Conservation (phyloP, 75 land plant genomes). For the Selaginella tamariscina region DNA sequence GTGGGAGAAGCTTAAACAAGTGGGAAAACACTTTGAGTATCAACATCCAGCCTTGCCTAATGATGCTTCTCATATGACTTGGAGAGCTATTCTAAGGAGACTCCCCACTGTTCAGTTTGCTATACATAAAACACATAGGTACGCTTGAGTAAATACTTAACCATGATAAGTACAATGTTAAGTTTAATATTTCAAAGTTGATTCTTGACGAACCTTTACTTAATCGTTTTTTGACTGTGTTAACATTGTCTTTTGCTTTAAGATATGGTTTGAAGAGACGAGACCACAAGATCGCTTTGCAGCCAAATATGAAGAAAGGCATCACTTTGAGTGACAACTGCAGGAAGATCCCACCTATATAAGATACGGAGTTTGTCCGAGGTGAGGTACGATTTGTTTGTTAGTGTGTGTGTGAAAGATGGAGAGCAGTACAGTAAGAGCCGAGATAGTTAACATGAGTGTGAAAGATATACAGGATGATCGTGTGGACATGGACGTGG, state of each 20-base stretch:
- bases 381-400: neutral
- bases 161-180: neutral
- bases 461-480: neutral
- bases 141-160: too few species aligned
- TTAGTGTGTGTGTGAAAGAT: neutral
- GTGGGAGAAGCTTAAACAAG: conserved; percentile 55
- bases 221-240: too few species aligned
- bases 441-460: neutral
- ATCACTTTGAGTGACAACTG: too few species aligned
- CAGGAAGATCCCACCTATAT: too few species aligned
- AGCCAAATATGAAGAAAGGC: too few species aligned
- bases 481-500: neutral
- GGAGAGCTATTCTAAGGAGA: conserved; percentile 60
- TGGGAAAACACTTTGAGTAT: conserved; percentile 51
- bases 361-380: too few species aligned
- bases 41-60: conserved; percentile 50
- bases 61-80: conserved; percentile 90
- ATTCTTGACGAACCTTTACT: too few species aligned
- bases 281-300: too few species aligned
- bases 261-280: too few species aligned
- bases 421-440: neutral
- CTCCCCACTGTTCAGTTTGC: conserved; percentile 29
- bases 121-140: conserved; percentile 42
- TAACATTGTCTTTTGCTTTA: too few species aligned
- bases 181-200: neutral